Conservation (phyloP, 495 filamentous ascomycete genomes). For the Astrothelium subdiscretum region DNA sequence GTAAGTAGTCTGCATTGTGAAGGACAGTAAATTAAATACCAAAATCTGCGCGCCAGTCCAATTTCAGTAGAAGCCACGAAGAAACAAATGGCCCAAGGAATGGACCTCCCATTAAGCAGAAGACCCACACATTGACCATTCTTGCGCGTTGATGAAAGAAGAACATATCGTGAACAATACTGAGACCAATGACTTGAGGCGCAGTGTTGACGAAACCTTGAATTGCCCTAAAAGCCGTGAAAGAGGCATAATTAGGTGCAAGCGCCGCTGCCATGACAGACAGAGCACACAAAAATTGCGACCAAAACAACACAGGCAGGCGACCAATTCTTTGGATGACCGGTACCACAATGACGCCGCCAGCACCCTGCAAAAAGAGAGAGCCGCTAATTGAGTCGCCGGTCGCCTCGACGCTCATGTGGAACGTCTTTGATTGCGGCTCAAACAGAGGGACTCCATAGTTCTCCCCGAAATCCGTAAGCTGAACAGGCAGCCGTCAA, state of each 20-base stretch:
- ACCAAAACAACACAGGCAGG: slow-evolving; percentile 40
- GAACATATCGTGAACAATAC: slow-evolving; percentile 39
- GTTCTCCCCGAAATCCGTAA: slow-evolving; percentile 35
- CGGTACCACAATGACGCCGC: slow-evolving; percentile 41
- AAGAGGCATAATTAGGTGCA: slow-evolving; percentile 34
- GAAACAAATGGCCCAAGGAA: slow-evolving; percentile 38
- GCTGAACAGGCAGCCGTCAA: background rate
- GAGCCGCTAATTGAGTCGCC: slow-evolving; percentile 38
- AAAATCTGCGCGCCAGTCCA: slow-evolving; percentile 35
- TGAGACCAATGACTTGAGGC: slow-evolving; percentile 36
- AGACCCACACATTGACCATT: slow-evolving; percentile 41
- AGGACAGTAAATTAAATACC: no score
- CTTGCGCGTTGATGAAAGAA: slow-evolving; percentile 35
- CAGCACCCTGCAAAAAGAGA: slow-evolving; percentile 42
- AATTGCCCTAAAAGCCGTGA: slow-evolving; percentile 40
- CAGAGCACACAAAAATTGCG: slow-evolving; percentile 37
- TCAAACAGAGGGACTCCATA: slow-evolving; percentile 40
- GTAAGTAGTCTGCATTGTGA: no score
- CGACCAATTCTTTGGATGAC: slow-evolving; percentile 39
- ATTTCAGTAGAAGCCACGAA: slow-evolving; percentile 28
- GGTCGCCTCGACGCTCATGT: slow-evolving; percentile 32
- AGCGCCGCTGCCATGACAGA: slow-evolving; percentile 38
- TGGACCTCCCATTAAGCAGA: slow-evolving; percentile 36
- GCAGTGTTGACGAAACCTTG: slow-evolving; percentile 40
- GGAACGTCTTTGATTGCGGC: slow-evolving; percentile 38